These are phyloP conservation scores for Aspergillus tamarii DNA, from an alignment of 2,329 filamentous ascomycete genomes.

Conservation along the genomic window DNA sequence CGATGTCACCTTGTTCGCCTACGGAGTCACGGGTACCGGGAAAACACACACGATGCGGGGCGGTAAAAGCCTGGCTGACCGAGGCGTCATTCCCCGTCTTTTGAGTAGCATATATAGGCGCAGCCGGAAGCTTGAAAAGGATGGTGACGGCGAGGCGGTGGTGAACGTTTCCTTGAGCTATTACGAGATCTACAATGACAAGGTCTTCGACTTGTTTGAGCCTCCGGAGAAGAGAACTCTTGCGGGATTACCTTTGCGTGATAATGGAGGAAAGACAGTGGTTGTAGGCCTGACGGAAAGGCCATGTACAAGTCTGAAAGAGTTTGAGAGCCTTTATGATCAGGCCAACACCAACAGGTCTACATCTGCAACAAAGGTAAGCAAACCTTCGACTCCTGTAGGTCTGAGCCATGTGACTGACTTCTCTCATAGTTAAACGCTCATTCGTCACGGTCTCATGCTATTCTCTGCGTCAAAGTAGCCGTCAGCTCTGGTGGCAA, in stretches of 20 bases:
- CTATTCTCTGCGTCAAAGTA: constrained; percentile 87
- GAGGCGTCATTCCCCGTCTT: constrained; percentile 84
- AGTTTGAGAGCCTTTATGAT: constrained; percentile 88
- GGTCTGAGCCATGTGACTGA: constrained; percentile 14
- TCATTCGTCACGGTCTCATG: constrained; percentile 86
- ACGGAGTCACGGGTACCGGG: constrained; percentile 89
- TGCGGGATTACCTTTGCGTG: constrained; percentile 77
- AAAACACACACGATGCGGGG: constrained; percentile 97
- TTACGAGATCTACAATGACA: constrained; percentile 97
- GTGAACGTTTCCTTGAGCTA: constrained; percentile 82
- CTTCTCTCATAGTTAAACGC: constrained; percentile 68
- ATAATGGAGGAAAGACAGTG: constrained; percentile 83
- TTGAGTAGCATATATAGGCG: constrained; percentile 84
- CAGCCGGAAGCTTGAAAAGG: constrained; percentile 82
- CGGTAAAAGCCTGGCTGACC: constrained; percentile 80
- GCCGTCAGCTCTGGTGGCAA: constrained; percentile 72
- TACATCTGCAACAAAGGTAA: constrained; percentile 80
- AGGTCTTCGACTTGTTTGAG: constrained; percentile 89
- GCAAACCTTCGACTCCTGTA: not conserved
- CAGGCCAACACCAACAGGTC: constrained; percentile 89
- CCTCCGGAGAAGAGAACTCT: constrained; percentile 82
- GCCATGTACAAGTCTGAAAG: constrained; percentile 79
- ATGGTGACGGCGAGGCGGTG: constrained; percentile 68
- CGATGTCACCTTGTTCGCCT: constrained; percentile 88
- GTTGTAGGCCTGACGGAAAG: constrained; percentile 85